Base-by-base conservation (phyloP, 495 filamentous ascomycete species). In the Cladorrhinum samala region DNA sequence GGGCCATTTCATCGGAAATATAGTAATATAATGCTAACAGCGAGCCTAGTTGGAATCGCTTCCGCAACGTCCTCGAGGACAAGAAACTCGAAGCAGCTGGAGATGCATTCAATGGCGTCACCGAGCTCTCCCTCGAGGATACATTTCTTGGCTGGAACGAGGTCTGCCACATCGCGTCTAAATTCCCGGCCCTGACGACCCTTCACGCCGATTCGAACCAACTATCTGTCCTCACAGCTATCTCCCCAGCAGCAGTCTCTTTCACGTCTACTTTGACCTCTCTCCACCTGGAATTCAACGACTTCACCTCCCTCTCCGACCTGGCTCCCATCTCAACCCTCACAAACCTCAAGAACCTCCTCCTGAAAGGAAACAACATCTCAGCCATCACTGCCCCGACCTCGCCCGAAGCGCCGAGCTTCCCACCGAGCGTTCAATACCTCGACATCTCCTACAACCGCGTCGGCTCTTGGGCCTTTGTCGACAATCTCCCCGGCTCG, bases 361-460 rank as follows among this genome's bases (percentile, higher is more conserved):
- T 80, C 57, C 74, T 86, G 23, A 77, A 83, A 41, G 73, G 73
- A 21, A 85, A 84, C 55, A 57, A 63, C 30, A 78, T 87, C 39
- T 56, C 66, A 11, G 42, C 58, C 18, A 64, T 69, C 45, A 46
- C 52, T 20, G 20, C 55, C 25, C 52, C 62, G 20, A 50, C 61
- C 13, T 42, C 50, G 48, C 61, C 62, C n/a, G n/a, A n/a, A 2
- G 13, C 54, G 3, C 66, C 58, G 0, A 52, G 63, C 42, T 75
- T 72, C 38, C 42, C 71, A 4, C 20, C 55, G 11, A 61, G 69
- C 66, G 64, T 83, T 38, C 78, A 71, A 33, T 87, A 87, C 50
- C 66, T 96, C 30, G 89, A 96, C 65, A 55, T 95, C 4, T 90
- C 89, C 16, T 85, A 86, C 70, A 95, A 95, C 70, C 64, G 70